Evolutionary conservation across 1,284 basidiomycete genomes (phyloP).

Genomic region (Puccinia novopanici): DNA sequence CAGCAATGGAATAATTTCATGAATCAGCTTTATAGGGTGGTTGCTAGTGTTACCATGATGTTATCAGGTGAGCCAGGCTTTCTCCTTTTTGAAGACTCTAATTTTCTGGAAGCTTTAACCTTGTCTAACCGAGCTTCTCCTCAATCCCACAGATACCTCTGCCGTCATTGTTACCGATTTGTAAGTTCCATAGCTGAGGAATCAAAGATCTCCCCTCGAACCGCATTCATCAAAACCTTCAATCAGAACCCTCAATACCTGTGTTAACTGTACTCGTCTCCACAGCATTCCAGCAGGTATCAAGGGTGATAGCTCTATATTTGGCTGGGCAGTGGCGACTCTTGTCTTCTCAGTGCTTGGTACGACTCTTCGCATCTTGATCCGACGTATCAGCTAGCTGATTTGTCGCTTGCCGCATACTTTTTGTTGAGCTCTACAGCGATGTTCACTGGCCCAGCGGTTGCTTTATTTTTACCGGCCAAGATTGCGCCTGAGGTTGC

Average conservation of each 20-base stretch:
- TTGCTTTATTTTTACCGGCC: constrained; percentile 11
- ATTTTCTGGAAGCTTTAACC: too few species aligned
- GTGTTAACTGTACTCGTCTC: neutral
- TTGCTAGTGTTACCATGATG: constrained; percentile 35
- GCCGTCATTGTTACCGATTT: constrained; percentile 41
- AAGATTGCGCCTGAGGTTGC: neutral
- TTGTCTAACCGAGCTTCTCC: neutral
- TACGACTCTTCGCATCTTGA: neutral
- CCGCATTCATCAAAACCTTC: neutral
- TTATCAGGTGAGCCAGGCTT: constrained; percentile 24
- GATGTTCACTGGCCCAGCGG: constrained; percentile 22
- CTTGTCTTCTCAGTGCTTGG: constrained; percentile 23
- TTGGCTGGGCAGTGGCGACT: constrained; percentile 40
- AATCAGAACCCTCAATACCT: neutral
- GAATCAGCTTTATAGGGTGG: constrained; percentile 37
- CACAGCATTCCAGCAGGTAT: constrained; percentile 31
- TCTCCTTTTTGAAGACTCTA: too few species aligned
- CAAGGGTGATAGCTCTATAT: neutral
- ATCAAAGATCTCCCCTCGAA: neutral
- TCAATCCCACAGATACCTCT: constrained; percentile 12
- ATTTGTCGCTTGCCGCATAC: neutral
- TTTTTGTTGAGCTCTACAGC: neutral
- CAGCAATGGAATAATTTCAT: constrained; percentile 49
- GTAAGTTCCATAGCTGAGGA: neutral
- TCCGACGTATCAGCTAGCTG: neutral